Base-by-base conservation (phyloP, 148 eudicot species). In the Rhododendron vialii region DNA sequence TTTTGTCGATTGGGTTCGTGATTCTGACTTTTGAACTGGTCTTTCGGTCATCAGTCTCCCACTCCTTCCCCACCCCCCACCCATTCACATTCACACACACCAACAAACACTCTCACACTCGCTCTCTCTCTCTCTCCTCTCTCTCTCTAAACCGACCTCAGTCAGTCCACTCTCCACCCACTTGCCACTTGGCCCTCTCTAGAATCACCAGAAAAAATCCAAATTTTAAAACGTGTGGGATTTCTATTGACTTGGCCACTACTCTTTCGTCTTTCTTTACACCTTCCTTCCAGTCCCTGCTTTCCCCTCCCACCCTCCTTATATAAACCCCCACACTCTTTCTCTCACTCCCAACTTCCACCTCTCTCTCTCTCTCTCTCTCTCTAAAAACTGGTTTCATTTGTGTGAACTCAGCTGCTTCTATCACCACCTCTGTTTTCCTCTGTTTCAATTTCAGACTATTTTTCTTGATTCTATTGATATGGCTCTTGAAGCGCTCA, bases 401-500 rank as follows among this genome's bases (percentile, higher is more conserved):
- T 41, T 41, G 55, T 51, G 17, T 11, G 0, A 51, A 51, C 14
- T 41, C 12, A 13, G 10, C 78, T 10, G 6, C 75, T 24, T 26
- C 43, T 15, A 71, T 5, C 30, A 71, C 33, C 33, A 3, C 80
- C 38, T 75, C 80, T 77, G 50, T 20, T 47, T 33, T 61, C n/a
- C 43, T 41, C 82, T 55, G 79, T 82, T 83, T 84, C 86, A 22
- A 7, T 17, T 45, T 38, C 43, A 85, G 7, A 59, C 80, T 38
- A 24, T 17, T 24, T 50, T 61, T 24, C 51, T 51, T 41, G 45
- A 41, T 41, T 41, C 84, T 67, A 74, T 78, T 83, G 76, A 84
- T 4, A 59, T 59, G 94, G 92, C 92, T 41, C 84, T 92, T 14
- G 91, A 92, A 84, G 91, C 91, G 20, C 55, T 92, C 71, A 89